A percentile compares a stretch with the other conserved stretches of the same genome.
Conservation (phyloP, 202 grass and related monocot genomes). For the Miscanthus sacchariflorus region DNA sequence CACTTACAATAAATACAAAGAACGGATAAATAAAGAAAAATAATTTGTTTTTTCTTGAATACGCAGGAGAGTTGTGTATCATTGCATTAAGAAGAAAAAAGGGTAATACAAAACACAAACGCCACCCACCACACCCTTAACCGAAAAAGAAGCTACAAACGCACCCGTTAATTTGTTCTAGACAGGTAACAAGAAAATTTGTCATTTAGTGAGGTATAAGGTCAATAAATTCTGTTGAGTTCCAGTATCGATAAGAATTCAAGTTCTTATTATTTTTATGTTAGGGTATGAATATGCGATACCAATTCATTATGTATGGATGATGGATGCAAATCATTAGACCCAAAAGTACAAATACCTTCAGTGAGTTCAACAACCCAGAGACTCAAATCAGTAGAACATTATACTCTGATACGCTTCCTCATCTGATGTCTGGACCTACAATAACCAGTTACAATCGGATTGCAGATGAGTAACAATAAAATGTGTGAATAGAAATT, state of each 20-base stretch:
- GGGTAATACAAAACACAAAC: too few relatives aligned
- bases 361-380: conserved; percentile 3
- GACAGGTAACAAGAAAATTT: too few relatives aligned
- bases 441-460: conserved; percentile 36
- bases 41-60: too few relatives aligned
- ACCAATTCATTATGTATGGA: background rate
- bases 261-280: background rate
- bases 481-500: background rate
- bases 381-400: background rate
- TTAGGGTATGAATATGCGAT: background rate
- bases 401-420: conserved; percentile 25
- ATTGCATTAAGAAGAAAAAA: too few relatives aligned
- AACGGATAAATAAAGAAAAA: background rate
- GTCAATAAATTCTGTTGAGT: background rate
- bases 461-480: conserved; percentile 14
- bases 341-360: conserved; percentile 35
- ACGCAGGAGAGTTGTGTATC: too few relatives aligned
- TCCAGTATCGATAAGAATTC: background rate
- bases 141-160: too few relatives aligned
- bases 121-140: too few relatives aligned
- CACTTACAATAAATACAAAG: background rate
- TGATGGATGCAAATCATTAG: background rate
- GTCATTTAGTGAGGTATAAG: background rate
- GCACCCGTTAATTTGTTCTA: too few relatives aligned
- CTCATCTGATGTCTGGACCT: conserved; percentile 25